A percentile compares a stretch with the other conserved stretches of the same genome.
Evolutionary conservation across 352 stramenopile genomes (phyloP).

Genomic region (Phytophthora crassamura): DNA sequence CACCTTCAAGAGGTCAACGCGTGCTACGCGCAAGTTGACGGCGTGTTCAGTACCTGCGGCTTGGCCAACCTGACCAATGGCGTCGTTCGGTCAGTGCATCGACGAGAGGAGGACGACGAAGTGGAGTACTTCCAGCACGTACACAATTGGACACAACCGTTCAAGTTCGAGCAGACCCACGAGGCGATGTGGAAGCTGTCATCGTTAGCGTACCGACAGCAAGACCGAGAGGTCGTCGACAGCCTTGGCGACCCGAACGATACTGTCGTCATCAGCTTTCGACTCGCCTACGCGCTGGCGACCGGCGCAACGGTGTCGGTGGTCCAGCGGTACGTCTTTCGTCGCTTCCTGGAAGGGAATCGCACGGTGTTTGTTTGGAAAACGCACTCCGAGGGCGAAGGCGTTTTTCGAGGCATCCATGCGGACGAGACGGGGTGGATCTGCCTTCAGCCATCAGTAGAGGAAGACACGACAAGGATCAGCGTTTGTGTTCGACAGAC

Average conservation of each 20-base stretch:
- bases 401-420: slow-evolving; percentile 40
- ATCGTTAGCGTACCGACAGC: slow-evolving; percentile 5
- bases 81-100: background rate
- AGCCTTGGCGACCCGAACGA: slow-evolving; percentile 19
- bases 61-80: background rate
- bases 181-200: slow-evolving; percentile 15
- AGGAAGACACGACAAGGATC: too few species aligned
- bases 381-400: slow-evolving; percentile 34
- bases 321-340: slow-evolving; percentile 11
- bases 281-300: slow-evolving; percentile 9
- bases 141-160: slow-evolving; percentile 18
- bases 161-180: slow-evolving; percentile 24
- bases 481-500: too few species aligned
- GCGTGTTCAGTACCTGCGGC: slow-evolving; percentile 20
- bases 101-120: background rate
- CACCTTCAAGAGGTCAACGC: slow-evolving; percentile 22
- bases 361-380: slow-evolving; percentile 56
- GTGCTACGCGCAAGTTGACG: slow-evolving; percentile 11
- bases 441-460: background rate
- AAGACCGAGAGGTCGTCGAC: slow-evolving; percentile 24
- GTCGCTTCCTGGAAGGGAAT: slow-evolving; percentile 38
- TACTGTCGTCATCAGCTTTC: slow-evolving; percentile 44
- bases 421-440: slow-evolving; percentile 54
- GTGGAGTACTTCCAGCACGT: slow-evolving; percentile 22
- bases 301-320: slow-evolving; percentile 21